Conservation (phyloP, 2,329 filamentous ascomycete genomes). For the Madurella mycetomatis region DNA sequence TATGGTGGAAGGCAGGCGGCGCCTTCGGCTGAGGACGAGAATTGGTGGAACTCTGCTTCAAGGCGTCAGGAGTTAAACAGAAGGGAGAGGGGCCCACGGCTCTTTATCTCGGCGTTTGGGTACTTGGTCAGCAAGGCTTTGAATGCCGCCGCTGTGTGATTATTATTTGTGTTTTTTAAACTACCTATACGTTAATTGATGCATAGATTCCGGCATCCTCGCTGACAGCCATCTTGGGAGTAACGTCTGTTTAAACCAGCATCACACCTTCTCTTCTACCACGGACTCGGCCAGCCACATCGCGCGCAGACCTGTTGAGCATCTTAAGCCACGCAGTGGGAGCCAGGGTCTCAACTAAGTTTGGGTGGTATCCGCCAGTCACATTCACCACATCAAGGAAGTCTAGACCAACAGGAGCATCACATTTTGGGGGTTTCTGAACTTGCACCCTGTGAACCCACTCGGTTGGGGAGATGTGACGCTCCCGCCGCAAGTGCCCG, state of each 20-base stretch:
- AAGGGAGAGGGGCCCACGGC: background rate
- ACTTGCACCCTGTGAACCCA: background rate
- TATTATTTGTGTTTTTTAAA: background rate
- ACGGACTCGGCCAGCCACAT: too few relatives aligned
- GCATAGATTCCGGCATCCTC: background rate
- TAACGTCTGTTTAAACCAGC: too few relatives aligned
- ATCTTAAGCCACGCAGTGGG: too few relatives aligned
- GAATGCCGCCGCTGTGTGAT: background rate
- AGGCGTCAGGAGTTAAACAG: slow-evolving; percentile 10
- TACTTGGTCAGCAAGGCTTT: background rate
- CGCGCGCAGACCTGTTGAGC: too few relatives aligned
- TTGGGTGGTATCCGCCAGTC: too few relatives aligned
- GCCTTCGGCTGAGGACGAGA: slow-evolving; percentile 11
- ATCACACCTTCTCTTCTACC: too few relatives aligned
- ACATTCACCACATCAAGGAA: too few relatives aligned
- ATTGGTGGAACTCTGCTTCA: background rate
- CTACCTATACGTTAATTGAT: background rate
- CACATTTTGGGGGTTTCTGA: background rate
- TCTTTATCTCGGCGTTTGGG: slow-evolving; percentile 2
- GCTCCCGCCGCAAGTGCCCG: background rate
- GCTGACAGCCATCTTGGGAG: too few relatives aligned
- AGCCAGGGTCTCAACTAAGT: too few relatives aligned
- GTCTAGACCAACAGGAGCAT: too few relatives aligned
- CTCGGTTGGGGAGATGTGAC: background rate
- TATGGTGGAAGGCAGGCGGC: background rate